Evolutionary conservation across 2,329 filamentous ascomycete genomes (phyloP).

Genomic region (Aulographum hederae): DNA sequence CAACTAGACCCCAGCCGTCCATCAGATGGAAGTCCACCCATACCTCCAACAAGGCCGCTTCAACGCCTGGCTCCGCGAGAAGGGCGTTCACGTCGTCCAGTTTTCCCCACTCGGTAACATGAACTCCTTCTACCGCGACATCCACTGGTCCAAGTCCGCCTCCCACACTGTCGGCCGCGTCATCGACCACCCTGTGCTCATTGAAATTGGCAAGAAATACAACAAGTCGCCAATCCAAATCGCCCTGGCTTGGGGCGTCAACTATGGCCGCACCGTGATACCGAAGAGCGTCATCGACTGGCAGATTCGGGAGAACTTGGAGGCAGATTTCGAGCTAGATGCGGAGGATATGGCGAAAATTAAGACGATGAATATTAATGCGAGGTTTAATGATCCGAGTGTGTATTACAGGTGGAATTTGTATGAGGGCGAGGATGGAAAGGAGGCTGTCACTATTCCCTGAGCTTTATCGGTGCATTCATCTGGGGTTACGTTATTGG

Average conservation of each 20-base stretch:
- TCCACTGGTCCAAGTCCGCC: neutral
- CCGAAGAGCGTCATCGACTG: slow-evolving; percentile 19
- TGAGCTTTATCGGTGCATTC: too few relatives aligned
- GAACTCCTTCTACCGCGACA: neutral
- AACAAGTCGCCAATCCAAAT: neutral
- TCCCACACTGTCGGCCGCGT: neutral
- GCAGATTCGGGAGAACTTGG: slow-evolving; percentile 13
- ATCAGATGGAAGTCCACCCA: slow-evolving; percentile 61
- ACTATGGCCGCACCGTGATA: slow-evolving; percentile 15
- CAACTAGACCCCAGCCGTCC: slow-evolving; percentile 34
- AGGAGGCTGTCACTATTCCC: too few relatives aligned
- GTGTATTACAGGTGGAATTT: slow-evolving; percentile 38
- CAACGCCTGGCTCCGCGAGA: slow-evolving; percentile 46
- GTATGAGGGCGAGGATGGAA: slow-evolving; percentile 40
- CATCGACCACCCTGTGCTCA: neutral
- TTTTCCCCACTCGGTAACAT: neutral
- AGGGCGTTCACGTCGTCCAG: slow-evolving; percentile 44
- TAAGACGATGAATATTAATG: slow-evolving; percentile 36
- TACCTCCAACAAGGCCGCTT: slow-evolving; percentile 54
- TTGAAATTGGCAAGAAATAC: neutral
- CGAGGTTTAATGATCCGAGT: slow-evolving; percentile 43
- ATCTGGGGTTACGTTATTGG: too few relatives aligned
- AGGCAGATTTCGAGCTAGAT: slow-evolving; percentile 18
- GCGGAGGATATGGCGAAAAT: slow-evolving; percentile 36
- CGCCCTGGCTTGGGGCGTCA: slow-evolving; percentile 14